Base-by-base conservation (phyloP, 306 rosid species). In the Cucurbita ficifolia region DNA sequence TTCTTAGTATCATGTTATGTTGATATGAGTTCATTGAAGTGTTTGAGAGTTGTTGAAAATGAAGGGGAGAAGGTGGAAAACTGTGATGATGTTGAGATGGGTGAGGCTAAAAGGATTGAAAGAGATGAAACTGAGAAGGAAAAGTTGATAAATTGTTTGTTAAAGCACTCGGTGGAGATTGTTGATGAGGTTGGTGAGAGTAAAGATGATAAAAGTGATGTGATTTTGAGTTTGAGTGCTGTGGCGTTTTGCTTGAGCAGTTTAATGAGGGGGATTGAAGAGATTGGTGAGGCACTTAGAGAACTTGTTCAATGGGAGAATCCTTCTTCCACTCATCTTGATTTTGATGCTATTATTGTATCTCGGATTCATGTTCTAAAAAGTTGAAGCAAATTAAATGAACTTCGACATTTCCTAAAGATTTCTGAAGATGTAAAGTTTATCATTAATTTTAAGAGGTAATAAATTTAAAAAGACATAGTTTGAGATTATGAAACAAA, bases 31-130 rank as follows among this genome's bases (percentile, higher is more conserved):
- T 59, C 70, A 14, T 76, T 81, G 60, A 80, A 87, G 63, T 83
- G 88, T 16, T 19, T 86, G 1, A 45, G 35, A 16, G 51, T 72
- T 54, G 79, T 89, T 36, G 82, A 84, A 53, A 69, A 51, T 65
- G 82, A 76, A 82, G 67, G 60, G 19, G 76, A 82, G 68, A 80
- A 81, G 70, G 84, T 60, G 12, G 56, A 61, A 10, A 75, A 64
- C 2, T 33, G 81, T 14, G 42, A 56, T 56, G 90, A 88, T 79
- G 10, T 82, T 9, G 97, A 91, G 82, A 33, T 43, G 61, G 97
- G 89, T 50, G 81, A 86, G 69, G 24, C 78, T 11, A n/a, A 21
- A 29, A 76, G 36, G 13, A 29, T 59, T 22, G 43, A 55, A 4
- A 35, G 8, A 22, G 82, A 80, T 6, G 85, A 84, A 48, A 82